Conservation (phyloP, 495 filamentous ascomycete species). For the Lentithecium fluviatile region DNA sequence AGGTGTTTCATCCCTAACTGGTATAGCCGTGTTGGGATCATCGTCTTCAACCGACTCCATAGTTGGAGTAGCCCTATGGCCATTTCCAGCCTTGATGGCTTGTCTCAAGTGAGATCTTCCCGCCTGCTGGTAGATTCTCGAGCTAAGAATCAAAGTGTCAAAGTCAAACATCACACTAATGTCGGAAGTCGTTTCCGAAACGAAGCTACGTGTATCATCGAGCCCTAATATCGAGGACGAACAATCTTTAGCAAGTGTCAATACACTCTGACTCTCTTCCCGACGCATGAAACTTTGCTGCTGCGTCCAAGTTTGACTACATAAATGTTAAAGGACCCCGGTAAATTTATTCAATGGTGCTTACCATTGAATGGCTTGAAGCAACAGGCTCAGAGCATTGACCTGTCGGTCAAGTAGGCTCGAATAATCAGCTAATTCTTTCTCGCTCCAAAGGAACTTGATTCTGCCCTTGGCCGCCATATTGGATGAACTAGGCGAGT, state of each 20-base stretch:
- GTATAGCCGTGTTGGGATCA: too few species aligned
- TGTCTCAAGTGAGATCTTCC: constrained; percentile 1
- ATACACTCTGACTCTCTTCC: background rate
- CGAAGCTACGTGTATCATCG: background rate
- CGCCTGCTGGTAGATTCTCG: constrained; percentile 1
- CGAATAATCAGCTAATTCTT: background rate
- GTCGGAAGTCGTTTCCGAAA: background rate
- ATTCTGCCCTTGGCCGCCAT: background rate
- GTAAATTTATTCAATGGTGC: background rate
- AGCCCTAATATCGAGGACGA: background rate
- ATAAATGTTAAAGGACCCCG: background rate
- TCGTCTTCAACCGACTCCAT: background rate
- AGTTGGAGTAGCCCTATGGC: background rate
- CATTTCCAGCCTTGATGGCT: background rate
- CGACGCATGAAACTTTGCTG: background rate
- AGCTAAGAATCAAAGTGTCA: background rate
- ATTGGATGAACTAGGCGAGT: background rate
- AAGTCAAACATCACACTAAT: constrained; percentile 1
- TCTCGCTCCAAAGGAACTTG: constrained; percentile 1
- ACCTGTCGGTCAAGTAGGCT: background rate
- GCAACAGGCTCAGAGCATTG: background rate
- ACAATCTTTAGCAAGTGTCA: background rate
- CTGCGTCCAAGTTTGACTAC: background rate
- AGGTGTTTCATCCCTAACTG: too few species aligned
- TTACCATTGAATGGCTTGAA: background rate